Base-by-base conservation (phyloP, 2,329 filamentous ascomycete species). In the Neofusicoccum parvum region DNA sequence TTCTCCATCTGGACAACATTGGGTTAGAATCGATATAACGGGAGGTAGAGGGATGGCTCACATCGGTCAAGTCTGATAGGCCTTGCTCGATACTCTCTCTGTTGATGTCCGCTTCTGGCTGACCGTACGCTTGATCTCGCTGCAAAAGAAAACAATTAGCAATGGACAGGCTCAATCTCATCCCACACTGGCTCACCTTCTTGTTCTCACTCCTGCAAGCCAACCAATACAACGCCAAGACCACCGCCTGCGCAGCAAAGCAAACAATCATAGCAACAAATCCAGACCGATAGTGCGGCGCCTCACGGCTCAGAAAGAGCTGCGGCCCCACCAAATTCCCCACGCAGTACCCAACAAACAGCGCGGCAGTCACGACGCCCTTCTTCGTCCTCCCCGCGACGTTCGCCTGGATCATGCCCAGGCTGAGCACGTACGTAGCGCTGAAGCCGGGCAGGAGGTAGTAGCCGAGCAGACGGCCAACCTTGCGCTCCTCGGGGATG, bases 341-440 rank as follows among this genome's bases (percentile, higher is more conserved):
- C 0, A 62, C 54, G 45, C 64, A 65, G 27, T 60, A 62, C 27
- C 51, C 64, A 1, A 65, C 54, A 17, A 60, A 65, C 54, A 65
- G 15, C 4, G 34, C 45, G 3, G 64, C 64, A 9, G 32, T 50
- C 5, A 51, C 64, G 0, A 73, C 72, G 56, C 74, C 72, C 54
- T 73, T 74, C 64, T 75, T 75, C 3, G 74, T 75, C 23, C 73
- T 67, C 2, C 71, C 71, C 41, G 70, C 73, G 23, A 70, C 69
- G 43, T 75, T 75, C 3, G 71, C 69, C 6, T 69, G 70, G 5
- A 65, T 36, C 39, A 65, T n/a, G 3, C 50, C 41, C 54, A 65
- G 11, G 4, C 39, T 65, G 0, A 65, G 56, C 6, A 53, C 65
- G 14, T 58, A 50, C 34, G 36, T 56, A 4, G 54, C 54, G 45